Base-by-base conservation (phyloP, 208 protist genomes). In the Phytomonas francai region DNA sequence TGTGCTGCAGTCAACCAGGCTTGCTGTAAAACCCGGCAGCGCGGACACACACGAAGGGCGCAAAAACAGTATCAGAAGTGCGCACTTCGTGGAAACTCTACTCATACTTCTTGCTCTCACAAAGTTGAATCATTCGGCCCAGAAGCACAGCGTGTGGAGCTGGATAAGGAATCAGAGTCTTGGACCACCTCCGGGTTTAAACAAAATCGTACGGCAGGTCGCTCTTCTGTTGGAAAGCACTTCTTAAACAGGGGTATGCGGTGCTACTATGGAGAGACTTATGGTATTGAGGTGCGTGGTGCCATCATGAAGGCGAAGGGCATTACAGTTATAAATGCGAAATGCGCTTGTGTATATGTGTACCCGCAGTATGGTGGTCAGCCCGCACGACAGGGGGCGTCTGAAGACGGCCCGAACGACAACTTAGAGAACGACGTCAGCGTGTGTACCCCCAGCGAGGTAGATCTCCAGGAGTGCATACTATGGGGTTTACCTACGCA, bases 211-310 rank as follows among this genome's bases (percentile, higher is more conserved):
- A 25, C 25, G 22, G 45, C 11, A 54, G 19, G 45, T 54, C 8
- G 19, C 19, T 25, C 45, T 54, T 25, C 19, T 54, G 22, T 12
- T 54, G 45, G 45, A 54, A 54, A 54, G 22, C 45, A 25, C 19
- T 19, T 3, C 11, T 25, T 5, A 0, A 54, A 22, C 6, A 54
- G 45, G 45, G 45, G 45, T 19, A 12, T 25, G 45, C 45, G 45
- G 25, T 54, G 58, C 28, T 90, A 89, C 65, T 74, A 49, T 51
- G 87, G 87, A 22, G 87, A 85, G 11, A 68, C 77, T 16, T 93
- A 89, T 63, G 75, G 77, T 36, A 56, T 93, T 12, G 87, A 93
- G 59, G 78, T 90, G 29, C 80, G 81, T 27, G 75, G 77, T 59
- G 79, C 83, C 0, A 66, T 67, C 27, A 65, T 90, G 36, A 78